phyloP scores from a whole-genome alignment of 2,329 filamentous ascomycete species.

The Phaeoacremonium minimum region DNA sequence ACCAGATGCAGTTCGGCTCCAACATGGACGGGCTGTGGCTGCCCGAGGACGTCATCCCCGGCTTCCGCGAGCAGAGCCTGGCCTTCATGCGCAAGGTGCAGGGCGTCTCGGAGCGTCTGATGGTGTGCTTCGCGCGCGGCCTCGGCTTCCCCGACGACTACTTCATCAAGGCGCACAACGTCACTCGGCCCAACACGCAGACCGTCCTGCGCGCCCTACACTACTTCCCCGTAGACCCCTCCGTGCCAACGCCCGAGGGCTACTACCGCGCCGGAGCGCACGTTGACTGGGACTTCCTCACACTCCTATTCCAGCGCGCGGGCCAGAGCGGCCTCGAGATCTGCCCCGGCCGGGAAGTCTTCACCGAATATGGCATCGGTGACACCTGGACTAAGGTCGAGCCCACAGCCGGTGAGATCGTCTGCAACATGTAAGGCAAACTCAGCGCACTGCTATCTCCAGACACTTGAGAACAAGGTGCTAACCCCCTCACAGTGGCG shows the following conservation, averaged over 20 bases:
- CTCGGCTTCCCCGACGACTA: conserved; percentile 52
- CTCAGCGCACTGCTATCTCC: not conserved
- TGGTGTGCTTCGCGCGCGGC: conserved; percentile 54
- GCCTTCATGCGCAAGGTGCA: conserved; percentile 53
- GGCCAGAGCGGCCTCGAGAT: conserved; percentile 61
- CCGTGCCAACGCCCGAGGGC: conserved; percentile 28
- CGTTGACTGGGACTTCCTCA: conserved; percentile 60
- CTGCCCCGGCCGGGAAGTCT: conserved; percentile 57
- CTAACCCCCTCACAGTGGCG: conserved; percentile 32
- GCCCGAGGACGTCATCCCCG: conserved; percentile 37
- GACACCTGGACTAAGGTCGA: conserved; percentile 62
- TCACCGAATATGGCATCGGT: conserved; percentile 53
- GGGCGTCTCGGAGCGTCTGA: conserved; percentile 47
- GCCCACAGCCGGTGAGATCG: conserved; percentile 46
- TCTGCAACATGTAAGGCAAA: conserved; percentile 51
- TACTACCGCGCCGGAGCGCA: conserved; percentile 60
- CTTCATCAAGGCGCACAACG: conserved; percentile 51
- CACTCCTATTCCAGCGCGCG: conserved; percentile 56
- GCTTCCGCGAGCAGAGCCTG: conserved; percentile 38
- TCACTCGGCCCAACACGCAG: conserved; percentile 43
- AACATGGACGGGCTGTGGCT: conserved; percentile 51
- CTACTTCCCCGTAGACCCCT: conserved; percentile 44
- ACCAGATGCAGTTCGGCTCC: conserved; percentile 58
- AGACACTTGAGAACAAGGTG: no score
- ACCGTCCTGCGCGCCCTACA: conserved; percentile 52